Base-by-base conservation (phyloP, 192 early-diverging fungal species). In the Coemansia erecta region DNA sequence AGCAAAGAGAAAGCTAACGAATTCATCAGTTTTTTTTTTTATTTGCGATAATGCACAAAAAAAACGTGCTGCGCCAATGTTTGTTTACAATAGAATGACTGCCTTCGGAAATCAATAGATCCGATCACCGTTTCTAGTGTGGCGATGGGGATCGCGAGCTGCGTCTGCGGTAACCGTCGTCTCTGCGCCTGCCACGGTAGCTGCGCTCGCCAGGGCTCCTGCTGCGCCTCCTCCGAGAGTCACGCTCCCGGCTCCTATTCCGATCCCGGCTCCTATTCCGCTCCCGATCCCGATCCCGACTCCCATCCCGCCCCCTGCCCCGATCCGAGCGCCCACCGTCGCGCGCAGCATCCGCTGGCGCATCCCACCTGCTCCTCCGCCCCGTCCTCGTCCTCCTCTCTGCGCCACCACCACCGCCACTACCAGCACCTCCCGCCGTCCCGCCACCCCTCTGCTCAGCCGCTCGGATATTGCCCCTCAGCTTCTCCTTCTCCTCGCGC, bases 291-390 rank as follows among this genome's bases (percentile, higher is more conserved):
- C 7, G 2, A 31, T 7, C 7, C 13, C n/a, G 18, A 19, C 41
- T 60, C 2, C 24, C 18, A 49, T 37, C n/a, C 22, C 26, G 43
- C n/a, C 60, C 53, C 6, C 15, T 24, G 39, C 59, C 26, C 8
- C 47, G 4, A 12, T 28, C 47, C 5, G 35, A 2, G 7, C 17
- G 37, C 26, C 42, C 26, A 17, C 26, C 35, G 7, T 46, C 6
- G 31, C 50, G n/a, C 8, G 22, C 21, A 31, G 15, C 37, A n/a
- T 28, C 35, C 15, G 64, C 24, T 0, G 66, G 60, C 5, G 60
- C 24, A 53, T 77, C 68, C 67, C 67, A 77, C 28, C 68, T 39
- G 35, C 67, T 77, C 7, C 43, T 69, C 31, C 45, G 63, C 15
- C 74, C 66, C 0, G 63, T 14, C 17, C 55, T 43, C 9, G 60